Evolutionary conservation across 768 basidiomycete genomes (phyloP).

Genomic region (Kwoniella sp.): DNA sequence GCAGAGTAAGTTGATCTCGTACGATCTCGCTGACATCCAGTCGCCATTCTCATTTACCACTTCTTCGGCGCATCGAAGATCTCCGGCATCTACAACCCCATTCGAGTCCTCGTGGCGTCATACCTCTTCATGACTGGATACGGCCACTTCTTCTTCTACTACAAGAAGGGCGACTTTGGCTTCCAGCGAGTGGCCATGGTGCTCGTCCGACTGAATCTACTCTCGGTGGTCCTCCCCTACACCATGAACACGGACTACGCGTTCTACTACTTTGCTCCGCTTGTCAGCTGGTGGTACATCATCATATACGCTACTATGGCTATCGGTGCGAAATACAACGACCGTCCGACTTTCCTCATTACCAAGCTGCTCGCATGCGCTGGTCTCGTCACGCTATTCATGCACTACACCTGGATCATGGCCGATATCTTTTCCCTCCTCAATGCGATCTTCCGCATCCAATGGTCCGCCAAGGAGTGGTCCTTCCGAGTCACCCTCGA

Average conservation of each 20-base stretch:
- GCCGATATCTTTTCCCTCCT: slow-evolving; percentile 63
- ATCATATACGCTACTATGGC: slow-evolving; percentile 77
- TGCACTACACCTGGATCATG: slow-evolving; percentile 62
- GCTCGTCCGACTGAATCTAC: slow-evolving; percentile 74
- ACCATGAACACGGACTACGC: slow-evolving; percentile 89
- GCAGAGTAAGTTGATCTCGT: slow-evolving; percentile 64
- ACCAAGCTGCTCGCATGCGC: slow-evolving; percentile 68
- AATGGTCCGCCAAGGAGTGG: slow-evolving; percentile 85
- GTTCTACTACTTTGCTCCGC: slow-evolving; percentile 83
- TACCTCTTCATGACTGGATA: slow-evolving; percentile 91
- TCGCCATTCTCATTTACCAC: slow-evolving; percentile 87
- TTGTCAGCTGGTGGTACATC: slow-evolving; percentile 79
- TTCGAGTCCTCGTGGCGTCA: slow-evolving; percentile 79
- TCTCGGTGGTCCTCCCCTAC: slow-evolving; percentile 77
- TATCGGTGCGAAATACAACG: slow-evolving; percentile 69
- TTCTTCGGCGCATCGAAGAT: slow-evolving; percentile 84
- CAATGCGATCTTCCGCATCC: slow-evolving; percentile 64
- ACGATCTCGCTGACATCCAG: slow-evolving; percentile 35
- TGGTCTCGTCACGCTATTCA: slow-evolving; percentile 61
- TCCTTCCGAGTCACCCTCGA: slow-evolving; percentile 82
- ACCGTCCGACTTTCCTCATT: slow-evolving; percentile 62
- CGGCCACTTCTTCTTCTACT: slow-evolving; percentile 73
- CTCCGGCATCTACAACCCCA: slow-evolving; percentile 87
- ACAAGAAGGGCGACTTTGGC: slow-evolving; percentile 83
- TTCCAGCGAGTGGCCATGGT: slow-evolving; percentile 71